phyloP scores from a whole-genome alignment of 2,329 filamentous ascomycete species.

The Stachybotrys echinatus region DNA sequence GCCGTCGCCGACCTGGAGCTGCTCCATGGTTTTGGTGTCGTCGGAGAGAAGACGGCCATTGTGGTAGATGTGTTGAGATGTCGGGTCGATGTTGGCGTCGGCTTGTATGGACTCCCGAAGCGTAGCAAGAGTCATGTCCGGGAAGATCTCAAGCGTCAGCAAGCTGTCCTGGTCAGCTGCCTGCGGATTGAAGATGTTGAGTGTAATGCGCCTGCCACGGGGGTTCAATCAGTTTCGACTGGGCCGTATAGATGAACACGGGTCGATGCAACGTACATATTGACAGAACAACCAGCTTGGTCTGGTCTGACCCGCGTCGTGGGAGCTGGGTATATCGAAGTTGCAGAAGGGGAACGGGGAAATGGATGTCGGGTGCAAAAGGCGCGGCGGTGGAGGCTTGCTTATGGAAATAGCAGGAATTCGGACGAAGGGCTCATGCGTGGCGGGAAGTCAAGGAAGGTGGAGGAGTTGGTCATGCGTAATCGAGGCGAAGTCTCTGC shows the following conservation, averaged over 20 bases:
- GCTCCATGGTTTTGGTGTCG: constrained; percentile 73
- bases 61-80: constrained; percentile 80
- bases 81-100: constrained; percentile 69
- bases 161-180: constrained; percentile 65
- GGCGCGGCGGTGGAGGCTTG: too few relatives aligned
- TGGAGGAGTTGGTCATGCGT: not conserved
- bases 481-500: not conserved
- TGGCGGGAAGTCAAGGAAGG: not conserved
- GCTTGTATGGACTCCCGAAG: constrained; percentile 85
- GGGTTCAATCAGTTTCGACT: constrained; percentile 12
- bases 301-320: too few relatives aligned
- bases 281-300: constrained; percentile 1
- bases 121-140: constrained; percentile 76
- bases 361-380: too few relatives aligned
- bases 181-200: constrained; percentile 75
- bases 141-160: constrained; percentile 74
- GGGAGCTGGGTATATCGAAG: too few relatives aligned
- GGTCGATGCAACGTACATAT: constrained; percentile 12
- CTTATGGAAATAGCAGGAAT: not conserved
- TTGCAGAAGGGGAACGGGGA: too few relatives aligned
- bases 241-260: not conserved
- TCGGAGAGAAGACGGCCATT: constrained; percentile 78
- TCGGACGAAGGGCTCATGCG: not conserved
- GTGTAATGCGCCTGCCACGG: constrained; percentile 71
- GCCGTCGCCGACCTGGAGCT: constrained; percentile 76